These are phyloP conservation scores for Rugosomyces carneus DNA, from an alignment of 1,284 basidiomycete species.

Conservation along the genomic window DNA sequence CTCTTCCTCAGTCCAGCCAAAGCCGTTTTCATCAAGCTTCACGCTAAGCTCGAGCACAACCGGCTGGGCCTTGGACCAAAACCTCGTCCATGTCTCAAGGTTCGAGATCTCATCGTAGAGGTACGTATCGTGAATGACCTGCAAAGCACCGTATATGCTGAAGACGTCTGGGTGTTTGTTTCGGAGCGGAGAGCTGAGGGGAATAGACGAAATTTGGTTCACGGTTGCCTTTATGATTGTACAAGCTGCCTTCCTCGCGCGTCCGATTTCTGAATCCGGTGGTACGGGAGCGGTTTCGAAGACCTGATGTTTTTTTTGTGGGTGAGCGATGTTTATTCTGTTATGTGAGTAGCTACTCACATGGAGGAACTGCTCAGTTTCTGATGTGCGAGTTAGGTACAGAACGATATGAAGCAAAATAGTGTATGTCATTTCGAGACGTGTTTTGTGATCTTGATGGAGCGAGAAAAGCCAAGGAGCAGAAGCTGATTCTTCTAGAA, in stretches of 20 bases:
- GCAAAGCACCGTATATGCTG: constrained; percentile 20
- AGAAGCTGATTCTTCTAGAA: constrained; percentile 16
- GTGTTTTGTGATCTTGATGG: constrained; percentile 10
- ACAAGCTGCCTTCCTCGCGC: constrained; percentile 20
- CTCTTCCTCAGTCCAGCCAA: constrained; percentile 17
- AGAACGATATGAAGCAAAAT: constrained; percentile 22
- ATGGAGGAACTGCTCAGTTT: constrained; percentile 18
- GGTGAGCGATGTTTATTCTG: neutral
- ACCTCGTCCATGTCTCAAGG: constrained; percentile 18
- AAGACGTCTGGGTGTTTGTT: constrained; percentile 20
- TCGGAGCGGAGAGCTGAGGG: constrained; percentile 17
- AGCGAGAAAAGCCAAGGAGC: constrained; percentile 20
- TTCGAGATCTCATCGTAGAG: constrained; percentile 12
- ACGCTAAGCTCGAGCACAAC: constrained; percentile 17
- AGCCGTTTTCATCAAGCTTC: constrained; percentile 20
- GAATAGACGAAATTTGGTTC: constrained; percentile 19
- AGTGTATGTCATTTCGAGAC: constrained; percentile 18
- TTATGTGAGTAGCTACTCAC: constrained; percentile 12
- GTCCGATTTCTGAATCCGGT: constrained; percentile 23
- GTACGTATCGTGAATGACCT: constrained; percentile 20
- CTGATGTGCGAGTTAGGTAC: constrained; percentile 19
- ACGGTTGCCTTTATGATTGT: constrained; percentile 18
- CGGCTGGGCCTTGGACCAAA: constrained; percentile 21
- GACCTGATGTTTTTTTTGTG: constrained; percentile 12
- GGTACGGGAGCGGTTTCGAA: constrained; percentile 20